These are phyloP conservation scores for Daldinia loculata DNA, from an alignment of 495 filamentous ascomycete species.

Conservation along the genomic window DNA sequence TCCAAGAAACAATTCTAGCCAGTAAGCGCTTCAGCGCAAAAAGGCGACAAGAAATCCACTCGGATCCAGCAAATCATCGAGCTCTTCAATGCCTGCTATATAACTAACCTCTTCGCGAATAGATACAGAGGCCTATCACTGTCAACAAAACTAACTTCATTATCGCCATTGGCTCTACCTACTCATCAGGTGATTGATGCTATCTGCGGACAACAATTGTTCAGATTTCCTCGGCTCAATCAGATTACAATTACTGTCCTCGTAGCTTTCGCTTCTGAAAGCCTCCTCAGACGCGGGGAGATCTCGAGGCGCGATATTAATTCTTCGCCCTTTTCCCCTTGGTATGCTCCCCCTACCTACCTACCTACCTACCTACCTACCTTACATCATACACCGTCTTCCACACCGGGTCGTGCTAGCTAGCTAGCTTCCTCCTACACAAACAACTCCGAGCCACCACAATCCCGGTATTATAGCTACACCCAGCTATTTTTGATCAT, in stretches of 20 bases:
- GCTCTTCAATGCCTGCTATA: constrained; percentile 43
- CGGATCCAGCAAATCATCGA: constrained; percentile 56
- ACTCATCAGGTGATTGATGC: constrained; percentile 59
- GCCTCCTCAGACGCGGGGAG: constrained; percentile 31
- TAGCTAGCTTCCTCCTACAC: constrained; percentile 27
- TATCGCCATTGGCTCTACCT: constrained; percentile 54
- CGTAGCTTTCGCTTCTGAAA: constrained; percentile 27
- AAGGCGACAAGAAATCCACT: constrained; percentile 43
- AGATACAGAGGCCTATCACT: constrained; percentile 57
- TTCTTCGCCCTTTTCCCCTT: constrained; percentile 24
- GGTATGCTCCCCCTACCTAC: constrained; percentile 23
- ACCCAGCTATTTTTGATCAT: constrained; percentile 35
- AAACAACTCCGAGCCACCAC: constrained; percentile 35
- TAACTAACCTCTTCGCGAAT: constrained; percentile 51
- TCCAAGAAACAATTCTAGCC: constrained; percentile 40
- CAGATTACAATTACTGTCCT: constrained; percentile 40
- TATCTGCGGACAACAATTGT: constrained; percentile 59
- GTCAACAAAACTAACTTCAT: constrained; percentile 47
- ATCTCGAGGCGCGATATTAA: constrained; percentile 42
- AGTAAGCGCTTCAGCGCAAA: constrained; percentile 46
- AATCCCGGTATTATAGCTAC: constrained; percentile 38
- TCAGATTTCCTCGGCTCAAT: constrained; percentile 51
- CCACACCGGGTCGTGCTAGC: constrained; percentile 24
- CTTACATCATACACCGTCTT: constrained; percentile 37
- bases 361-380: constrained; percentile 15